These are phyloP conservation scores for Garcia nutans DNA, from an alignment of 345 rosid species.

Conservation along the genomic window DNA sequence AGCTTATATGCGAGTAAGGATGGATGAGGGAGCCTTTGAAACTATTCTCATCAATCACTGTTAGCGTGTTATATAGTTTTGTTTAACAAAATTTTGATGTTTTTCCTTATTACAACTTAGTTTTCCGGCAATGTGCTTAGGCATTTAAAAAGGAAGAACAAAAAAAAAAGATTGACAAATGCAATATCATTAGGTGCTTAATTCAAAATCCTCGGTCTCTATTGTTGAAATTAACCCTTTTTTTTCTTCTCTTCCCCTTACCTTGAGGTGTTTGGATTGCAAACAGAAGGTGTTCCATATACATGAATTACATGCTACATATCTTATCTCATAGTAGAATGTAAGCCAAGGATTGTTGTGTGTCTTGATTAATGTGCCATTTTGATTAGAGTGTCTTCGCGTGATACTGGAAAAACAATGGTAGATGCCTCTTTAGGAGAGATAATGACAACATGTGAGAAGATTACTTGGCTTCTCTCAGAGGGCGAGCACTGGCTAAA, in stretches of 20 bases:
- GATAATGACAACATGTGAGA: conserved; percentile 99
- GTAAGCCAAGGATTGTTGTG: neutral
- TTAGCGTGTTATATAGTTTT: neutral
- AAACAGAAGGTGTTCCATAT: neutral
- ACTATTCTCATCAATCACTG: neutral
- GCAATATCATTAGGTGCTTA: neutral
- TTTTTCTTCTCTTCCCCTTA: neutral
- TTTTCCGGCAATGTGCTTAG: neutral
- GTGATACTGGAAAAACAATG: conserved; percentile 99
- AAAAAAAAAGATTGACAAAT: neutral
- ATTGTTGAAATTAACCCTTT: neutral
- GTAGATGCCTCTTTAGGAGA: conserved; percentile 97
- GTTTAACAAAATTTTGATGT: neutral
- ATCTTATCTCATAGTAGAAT: neutral
- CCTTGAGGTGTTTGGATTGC: neutral
- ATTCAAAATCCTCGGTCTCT: neutral
- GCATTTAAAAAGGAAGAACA: neutral
- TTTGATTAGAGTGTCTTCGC: conserved; percentile 75
- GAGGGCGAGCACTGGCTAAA: conserved; percentile 97
- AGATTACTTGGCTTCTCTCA: conserved; percentile 97
- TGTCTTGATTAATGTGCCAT: conserved; percentile 14
- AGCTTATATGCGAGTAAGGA: conserved; percentile 96
- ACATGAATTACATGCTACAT: conserved; percentile 3
- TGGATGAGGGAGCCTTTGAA: neutral
- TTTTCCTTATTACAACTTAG: neutral